Evolutionary conservation across 768 basidiomycete species (phyloP), one percentile per base, ranked within the genome.

Genomic region (Cyclocybe cylindracea): DNA sequence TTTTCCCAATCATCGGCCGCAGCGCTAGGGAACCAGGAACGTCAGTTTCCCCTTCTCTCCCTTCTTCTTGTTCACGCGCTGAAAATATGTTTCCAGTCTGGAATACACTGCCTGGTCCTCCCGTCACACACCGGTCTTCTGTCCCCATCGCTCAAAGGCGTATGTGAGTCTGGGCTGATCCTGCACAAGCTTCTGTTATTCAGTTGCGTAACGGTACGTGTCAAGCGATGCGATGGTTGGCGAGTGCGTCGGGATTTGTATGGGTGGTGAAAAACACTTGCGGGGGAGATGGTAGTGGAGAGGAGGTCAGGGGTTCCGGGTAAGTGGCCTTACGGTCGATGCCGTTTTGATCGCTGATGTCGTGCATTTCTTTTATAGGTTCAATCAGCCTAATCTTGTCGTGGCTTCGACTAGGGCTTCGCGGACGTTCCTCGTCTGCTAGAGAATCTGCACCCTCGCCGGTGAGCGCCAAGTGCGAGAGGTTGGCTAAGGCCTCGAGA

Each of bases 111-210:
- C 93, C 0, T 95, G 66, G 89, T 91, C 0, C 76, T 98, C 1
- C 84, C 85, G 2, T 82, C 81, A 10, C 68, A 74, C 5, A 86
- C 83, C 0, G 90, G 91, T 0, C 67, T 78, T 16, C 81, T 90
- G 7, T 76, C 74, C 7, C 85, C 40, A 78, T 92, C 2, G 88
- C 61, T 91, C 92, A 0, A 94, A 94, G 62, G 82, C 90, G 98
- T 64, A 94, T 97, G 86, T 98, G 95, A 92, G 91, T 5, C 77
- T 98, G 11, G 95, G 95, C 56, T 98, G 89, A 91, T 98, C 50
- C 77, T 98, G 13, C 86, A 98, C 74, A 95, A 94, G 61, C 78
- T 98, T 54, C 71, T 96, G 1, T 98, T 97, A 72, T 94, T 98
- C 71, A 83, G 33, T 70, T 96, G 14, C 96, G 0, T 98, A 94